phyloP scores from a whole-genome alignment of 805 yeast species.

The Grigorovia jiainica region DNA sequence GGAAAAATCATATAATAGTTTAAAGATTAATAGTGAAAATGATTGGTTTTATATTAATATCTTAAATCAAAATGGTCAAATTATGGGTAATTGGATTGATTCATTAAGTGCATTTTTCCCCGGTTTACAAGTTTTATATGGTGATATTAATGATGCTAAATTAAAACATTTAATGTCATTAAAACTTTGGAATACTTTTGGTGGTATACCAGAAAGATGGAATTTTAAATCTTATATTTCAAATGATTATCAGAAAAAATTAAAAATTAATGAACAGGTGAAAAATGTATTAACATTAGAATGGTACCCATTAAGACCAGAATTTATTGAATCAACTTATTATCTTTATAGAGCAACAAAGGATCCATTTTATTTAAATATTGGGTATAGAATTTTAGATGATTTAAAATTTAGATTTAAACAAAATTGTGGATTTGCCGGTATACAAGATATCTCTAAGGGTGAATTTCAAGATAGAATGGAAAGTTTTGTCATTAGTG shows the following conservation, averaged over 20 bases:
- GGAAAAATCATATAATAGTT: constrained; percentile 48
- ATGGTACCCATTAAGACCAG: constrained; percentile 93
- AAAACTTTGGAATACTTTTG: constrained; percentile 73
- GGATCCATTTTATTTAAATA: constrained; percentile 73
- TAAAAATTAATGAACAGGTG: not conserved
- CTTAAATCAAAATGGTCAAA: constrained; percentile 41
- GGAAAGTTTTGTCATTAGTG: constrained; percentile 88
- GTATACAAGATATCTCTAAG: constrained; percentile 56
- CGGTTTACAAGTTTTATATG: constrained; percentile 71
- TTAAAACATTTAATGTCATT: constrained; percentile 50
- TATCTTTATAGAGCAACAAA: constrained; percentile 72
- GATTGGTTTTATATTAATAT: constrained; percentile 52
- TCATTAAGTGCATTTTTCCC: constrained; percentile 83
- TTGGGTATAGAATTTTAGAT: constrained; percentile 57
- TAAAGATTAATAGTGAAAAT: constrained; percentile 42
- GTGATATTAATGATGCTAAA: constrained; percentile 60
- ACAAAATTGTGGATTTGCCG: constrained; percentile 73
- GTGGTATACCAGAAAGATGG: constrained; percentile 89
- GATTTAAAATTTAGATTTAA: constrained; percentile 44
- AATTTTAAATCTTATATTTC: constrained; percentile 21
- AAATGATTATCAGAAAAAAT: not conserved
- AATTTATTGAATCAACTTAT: constrained; percentile 82
- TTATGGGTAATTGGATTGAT: constrained; percentile 66
- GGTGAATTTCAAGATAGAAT: constrained; percentile 65
- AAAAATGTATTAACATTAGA: constrained; percentile 37